These are phyloP conservation scores for Puccinia triticina DNA, from an alignment of 1,284 basidiomycete species.

Conservation along the genomic window DNA sequence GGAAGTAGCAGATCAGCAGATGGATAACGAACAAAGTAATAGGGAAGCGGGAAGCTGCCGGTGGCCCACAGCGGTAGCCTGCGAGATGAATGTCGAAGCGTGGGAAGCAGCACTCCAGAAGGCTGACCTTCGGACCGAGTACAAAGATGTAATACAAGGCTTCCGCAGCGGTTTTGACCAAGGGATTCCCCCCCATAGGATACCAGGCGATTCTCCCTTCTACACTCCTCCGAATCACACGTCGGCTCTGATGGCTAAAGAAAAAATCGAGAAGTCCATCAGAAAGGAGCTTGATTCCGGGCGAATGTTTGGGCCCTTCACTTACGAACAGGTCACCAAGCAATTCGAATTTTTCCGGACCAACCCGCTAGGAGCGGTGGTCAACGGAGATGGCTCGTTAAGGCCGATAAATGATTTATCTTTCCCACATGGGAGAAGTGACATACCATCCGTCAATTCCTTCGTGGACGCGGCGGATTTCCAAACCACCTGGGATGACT, in stretches of 20 bases:
- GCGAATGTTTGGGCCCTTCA: slow-evolving; percentile 10
- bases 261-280: background rate
- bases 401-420: slow-evolving; percentile 30
- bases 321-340: background rate
- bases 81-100: no score
- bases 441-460: background rate
- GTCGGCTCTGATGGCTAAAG: background rate
- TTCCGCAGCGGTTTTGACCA: background rate
- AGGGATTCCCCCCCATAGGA: background rate
- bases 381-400: background rate
- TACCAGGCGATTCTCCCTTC: background rate
- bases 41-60: no score
- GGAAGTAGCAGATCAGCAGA: no score
- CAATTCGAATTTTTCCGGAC: background rate
- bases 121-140: background rate
- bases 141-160: background rate
- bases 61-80: no score
- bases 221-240: background rate
- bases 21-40: no score
- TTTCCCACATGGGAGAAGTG: background rate
- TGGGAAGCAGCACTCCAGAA: background rate
- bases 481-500: no score
- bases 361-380: slow-evolving; percentile 10
- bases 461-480: background rate
- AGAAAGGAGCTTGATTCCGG: background rate